Evolutionary conservation across 306 rosid genomes (phyloP).

Genomic region (Mimosa bimucronata): DNA sequence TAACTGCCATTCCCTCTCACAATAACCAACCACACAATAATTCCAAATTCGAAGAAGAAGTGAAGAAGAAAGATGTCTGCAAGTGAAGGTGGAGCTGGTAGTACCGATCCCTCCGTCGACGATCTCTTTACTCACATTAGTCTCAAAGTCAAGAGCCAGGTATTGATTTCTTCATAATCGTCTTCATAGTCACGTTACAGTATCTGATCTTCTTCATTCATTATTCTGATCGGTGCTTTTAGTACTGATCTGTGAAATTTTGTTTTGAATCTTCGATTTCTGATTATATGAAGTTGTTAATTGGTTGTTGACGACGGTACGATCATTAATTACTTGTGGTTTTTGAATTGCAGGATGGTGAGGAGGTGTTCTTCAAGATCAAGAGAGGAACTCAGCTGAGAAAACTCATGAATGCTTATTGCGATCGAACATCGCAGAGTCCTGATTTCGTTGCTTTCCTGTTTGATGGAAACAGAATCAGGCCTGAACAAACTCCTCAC

Average conservation of each 20-base stretch:
- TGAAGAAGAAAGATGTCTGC: slow-evolving; percentile 52
- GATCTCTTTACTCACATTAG: slow-evolving; percentile 57
- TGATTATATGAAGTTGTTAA: too few relatives aligned
- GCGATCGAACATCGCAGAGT: slow-evolving; percentile 58
- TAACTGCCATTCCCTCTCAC: background rate
- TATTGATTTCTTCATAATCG: background rate
- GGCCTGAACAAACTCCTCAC: slow-evolving; percentile 67
- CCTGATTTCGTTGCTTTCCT: slow-evolving; percentile 70
- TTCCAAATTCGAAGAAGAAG: background rate
- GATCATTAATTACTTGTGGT: background rate
- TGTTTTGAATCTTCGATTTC: background rate
- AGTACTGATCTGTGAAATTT: too few relatives aligned
- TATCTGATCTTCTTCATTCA: too few relatives aligned
- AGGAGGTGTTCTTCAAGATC: slow-evolving; percentile 62
- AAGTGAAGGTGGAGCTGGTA: background rate
- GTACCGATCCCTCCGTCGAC: slow-evolving; percentile 32
- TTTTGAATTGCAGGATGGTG: slow-evolving; percentile 51
- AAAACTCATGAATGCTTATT: slow-evolving; percentile 72
- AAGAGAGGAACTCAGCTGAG: slow-evolving; percentile 57
- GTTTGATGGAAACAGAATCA: slow-evolving; percentile 71
- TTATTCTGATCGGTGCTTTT: too few relatives aligned
- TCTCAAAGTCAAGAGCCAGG: slow-evolving; percentile 84
- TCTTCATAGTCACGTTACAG: too few relatives aligned
- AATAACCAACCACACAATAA: background rate
- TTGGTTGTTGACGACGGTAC: background rate